A percentile compares a stretch with the other conserved stretches of the same genome.
Conservation (phyloP, 306 rosid species). For the Canavalia ensiformis region DNA sequence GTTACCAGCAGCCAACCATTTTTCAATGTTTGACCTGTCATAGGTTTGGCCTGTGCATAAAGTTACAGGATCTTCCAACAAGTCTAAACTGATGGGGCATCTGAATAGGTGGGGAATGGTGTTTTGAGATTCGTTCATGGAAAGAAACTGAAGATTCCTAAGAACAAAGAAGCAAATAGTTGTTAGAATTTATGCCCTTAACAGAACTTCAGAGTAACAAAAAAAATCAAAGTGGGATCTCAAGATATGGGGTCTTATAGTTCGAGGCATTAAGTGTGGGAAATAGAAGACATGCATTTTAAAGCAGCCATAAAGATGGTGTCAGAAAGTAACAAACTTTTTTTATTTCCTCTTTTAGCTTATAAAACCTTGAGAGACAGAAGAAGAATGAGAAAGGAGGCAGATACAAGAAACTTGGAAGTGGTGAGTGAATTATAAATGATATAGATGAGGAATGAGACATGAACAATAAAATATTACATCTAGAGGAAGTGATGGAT, state of each 20-base stretch:
- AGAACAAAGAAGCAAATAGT: constrained; percentile 21
- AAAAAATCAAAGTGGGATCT: constrained; percentile 15
- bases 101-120: constrained; percentile 73
- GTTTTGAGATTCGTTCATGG: constrained; percentile 66
- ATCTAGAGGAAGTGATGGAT: constrained; percentile 27
- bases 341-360: constrained; percentile 8
- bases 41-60: constrained; percentile 90
- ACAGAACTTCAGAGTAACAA: constrained; percentile 8
- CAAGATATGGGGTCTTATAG: constrained; percentile 9
- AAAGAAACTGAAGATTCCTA: constrained; percentile 39
- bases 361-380: constrained; percentile 36
- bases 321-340: constrained; percentile 41
- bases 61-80: constrained; percentile 88
- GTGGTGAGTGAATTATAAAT: constrained; percentile 9
- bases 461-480: constrained; percentile 30
- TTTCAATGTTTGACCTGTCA: constrained; percentile 81
- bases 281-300: constrained; percentile 34
- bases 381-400: constrained; percentile 21
- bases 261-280: neutral
- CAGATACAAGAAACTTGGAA: constrained; percentile 7
- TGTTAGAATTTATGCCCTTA: neutral
- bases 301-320: constrained; percentile 32
- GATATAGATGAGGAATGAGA: constrained; percentile 10
- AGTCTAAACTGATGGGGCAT: constrained; percentile 88
- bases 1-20: constrained; percentile 81